Conservation (phyloP, 2,329 filamentous ascomycete genomes). For the Didymella keratinophila region DNA sequence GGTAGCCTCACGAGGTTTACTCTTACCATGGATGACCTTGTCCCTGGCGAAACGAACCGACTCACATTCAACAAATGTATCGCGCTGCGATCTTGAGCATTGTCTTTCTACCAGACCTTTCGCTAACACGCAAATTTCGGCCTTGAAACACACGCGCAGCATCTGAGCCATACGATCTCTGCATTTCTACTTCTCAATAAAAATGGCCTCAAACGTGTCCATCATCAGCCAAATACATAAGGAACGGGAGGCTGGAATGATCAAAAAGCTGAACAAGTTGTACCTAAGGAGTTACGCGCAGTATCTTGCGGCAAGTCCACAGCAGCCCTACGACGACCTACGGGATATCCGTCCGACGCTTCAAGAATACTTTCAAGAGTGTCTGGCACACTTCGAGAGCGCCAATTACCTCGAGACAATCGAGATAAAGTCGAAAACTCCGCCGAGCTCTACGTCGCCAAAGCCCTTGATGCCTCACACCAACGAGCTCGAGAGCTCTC, state of each 20-base stretch:
- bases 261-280: neutral
- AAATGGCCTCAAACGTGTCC: too few relatives aligned
- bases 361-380: neutral
- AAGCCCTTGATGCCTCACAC: neutral
- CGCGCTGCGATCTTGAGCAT: neutral
- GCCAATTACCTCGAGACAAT: neutral
- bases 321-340: neutral
- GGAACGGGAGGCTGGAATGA: neutral
- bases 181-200: neutral
- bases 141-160: neutral
- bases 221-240: neutral
- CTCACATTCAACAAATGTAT: neutral
- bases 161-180: neutral
- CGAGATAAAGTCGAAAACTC: neutral
- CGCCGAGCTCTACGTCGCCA: neutral
- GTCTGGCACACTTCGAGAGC: neutral
- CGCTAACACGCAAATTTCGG: neutral
- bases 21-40: neutral
- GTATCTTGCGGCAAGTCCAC: neutral
- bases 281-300: neutral
- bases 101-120: neutral
- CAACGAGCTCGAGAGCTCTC: neutral
- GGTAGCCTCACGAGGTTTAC: neutral
- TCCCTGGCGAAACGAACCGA: neutral
- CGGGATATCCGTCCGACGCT: neutral